Percentiles rank a stretch among this genome's conserved stretches.
These are phyloP conservation scores for Alternaria arbusti DNA, from an alignment of 2,329 filamentous ascomycete genomes.

Conservation along the genomic window DNA sequence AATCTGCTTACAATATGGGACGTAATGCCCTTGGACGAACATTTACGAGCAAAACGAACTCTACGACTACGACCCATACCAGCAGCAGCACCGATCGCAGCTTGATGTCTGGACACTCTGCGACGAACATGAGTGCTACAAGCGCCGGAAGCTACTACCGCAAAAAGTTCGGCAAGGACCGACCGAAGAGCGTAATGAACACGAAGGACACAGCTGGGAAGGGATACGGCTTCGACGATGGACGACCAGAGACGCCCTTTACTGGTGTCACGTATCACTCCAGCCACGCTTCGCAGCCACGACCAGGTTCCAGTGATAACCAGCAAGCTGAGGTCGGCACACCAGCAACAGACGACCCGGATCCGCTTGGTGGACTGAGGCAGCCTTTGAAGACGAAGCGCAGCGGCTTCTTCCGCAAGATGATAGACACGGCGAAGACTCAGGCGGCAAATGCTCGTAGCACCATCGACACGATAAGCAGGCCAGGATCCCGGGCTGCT, in stretches of 20 bases:
- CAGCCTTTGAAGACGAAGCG: constrained; percentile 75
- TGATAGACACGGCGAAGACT: constrained; percentile 92
- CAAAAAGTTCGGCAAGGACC: constrained; percentile 63
- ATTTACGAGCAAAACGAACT: constrained; percentile 86
- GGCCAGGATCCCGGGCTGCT: constrained; percentile 48
- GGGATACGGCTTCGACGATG: constrained; percentile 46
- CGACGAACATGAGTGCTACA: constrained; percentile 89
- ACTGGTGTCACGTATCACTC: constrained; percentile 90
- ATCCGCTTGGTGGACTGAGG: constrained; percentile 77
- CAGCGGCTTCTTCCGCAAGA: constrained; percentile 92
- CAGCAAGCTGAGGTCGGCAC: constrained; percentile 59
- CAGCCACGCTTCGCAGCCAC: constrained; percentile 70
- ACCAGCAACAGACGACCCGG: constrained; percentile 65
- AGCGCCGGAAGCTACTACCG: constrained; percentile 93
- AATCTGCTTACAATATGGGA: constrained; percentile 80
- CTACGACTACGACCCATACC: constrained; percentile 66
- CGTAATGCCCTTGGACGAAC: constrained; percentile 75
- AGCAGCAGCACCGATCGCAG: constrained; percentile 80
- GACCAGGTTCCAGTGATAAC: constrained; percentile 57
- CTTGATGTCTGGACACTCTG: constrained; percentile 92
- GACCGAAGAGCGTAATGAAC: constrained; percentile 71
- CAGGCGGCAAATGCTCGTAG: constrained; percentile 88
- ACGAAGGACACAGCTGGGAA: constrained; percentile 53
- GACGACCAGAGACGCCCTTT: constrained; percentile 62
- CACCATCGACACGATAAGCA: constrained; percentile 71